Evolutionary conservation across 2,329 filamentous ascomycete species (phyloP).

Genomic region (Fusarium sororula): DNA sequence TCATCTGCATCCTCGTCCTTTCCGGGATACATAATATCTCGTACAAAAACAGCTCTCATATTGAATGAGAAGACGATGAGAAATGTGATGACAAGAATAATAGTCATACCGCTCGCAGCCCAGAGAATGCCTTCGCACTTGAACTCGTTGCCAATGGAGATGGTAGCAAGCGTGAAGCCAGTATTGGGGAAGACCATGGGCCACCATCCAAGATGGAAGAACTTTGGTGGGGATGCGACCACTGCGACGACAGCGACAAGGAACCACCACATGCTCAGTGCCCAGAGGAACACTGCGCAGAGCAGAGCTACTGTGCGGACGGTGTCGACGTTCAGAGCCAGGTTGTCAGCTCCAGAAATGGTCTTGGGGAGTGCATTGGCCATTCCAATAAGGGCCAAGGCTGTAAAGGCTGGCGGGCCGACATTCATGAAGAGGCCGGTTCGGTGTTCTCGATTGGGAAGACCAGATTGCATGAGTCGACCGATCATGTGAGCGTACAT

Average conservation of each 20-base stretch:
- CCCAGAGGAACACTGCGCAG: conserved; percentile 70
- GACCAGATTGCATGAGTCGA: conserved; percentile 72
- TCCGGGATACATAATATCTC: conserved; percentile 66
- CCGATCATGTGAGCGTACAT: conserved; percentile 80
- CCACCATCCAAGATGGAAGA: conserved; percentile 72
- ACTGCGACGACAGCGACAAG: conserved; percentile 50
- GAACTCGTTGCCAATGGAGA: conserved; percentile 61
- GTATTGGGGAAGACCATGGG: conserved; percentile 71
- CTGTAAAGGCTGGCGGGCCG: conserved; percentile 78
- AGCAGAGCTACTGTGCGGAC: conserved; percentile 59
- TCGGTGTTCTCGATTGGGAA: conserved; percentile 68
- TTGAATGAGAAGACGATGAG: conserved; percentile 56
- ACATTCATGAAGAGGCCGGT: conserved; percentile 80
- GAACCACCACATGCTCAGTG: conserved; percentile 68
- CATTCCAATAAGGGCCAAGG: conserved; percentile 75
- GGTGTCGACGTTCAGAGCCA: conserved; percentile 52
- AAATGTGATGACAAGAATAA: conserved; percentile 54
- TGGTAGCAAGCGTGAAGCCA: conserved; percentile 66
- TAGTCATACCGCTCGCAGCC: conserved; percentile 60
- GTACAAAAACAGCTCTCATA: conserved; percentile 57
- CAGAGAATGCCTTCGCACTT: conserved; percentile 56
- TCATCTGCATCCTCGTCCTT: conserved; percentile 64
- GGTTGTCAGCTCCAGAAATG: conserved; percentile 56
- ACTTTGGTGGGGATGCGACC: conserved; percentile 52
- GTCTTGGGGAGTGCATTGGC: conserved; percentile 55